Evolutionary conservation across 495 filamentous ascomycete species (phyloP).

Genomic region (Daldinia bambusicola): DNA sequence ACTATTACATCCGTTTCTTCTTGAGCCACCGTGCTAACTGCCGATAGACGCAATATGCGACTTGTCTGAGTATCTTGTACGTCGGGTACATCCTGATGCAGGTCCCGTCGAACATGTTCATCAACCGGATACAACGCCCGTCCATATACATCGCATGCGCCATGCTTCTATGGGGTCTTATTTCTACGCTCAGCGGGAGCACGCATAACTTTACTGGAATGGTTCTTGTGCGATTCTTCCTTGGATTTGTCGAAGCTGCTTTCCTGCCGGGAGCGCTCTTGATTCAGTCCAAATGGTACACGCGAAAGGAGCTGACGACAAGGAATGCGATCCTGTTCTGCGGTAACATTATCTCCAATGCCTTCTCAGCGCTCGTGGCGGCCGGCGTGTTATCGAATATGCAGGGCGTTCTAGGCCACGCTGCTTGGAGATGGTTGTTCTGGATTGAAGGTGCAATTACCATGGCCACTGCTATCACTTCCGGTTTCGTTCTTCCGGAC

Average conservation of each 20-base stretch:
- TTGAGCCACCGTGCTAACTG: conserved; percentile 9
- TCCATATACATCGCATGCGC: conserved; percentile 60
- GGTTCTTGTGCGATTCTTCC: conserved; percentile 71
- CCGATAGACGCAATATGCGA: conserved; percentile 51
- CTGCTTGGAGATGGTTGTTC: conserved; percentile 74
- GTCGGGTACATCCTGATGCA: conserved; percentile 67
- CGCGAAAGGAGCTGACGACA: conserved; percentile 59
- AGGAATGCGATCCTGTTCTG: conserved; percentile 70
- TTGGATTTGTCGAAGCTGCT: conserved; percentile 68
- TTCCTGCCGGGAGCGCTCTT: conserved; percentile 59
- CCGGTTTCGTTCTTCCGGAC: conserved; percentile 75
- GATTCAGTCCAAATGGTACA: conserved; percentile 68
- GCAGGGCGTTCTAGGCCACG: conserved; percentile 58
- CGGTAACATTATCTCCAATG: conserved; percentile 68
- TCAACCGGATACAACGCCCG: conserved; percentile 54
- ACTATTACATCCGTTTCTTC: neutral
- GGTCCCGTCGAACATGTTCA: conserved; percentile 55
- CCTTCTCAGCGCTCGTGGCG: conserved; percentile 69
- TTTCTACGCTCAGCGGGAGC: conserved; percentile 69
- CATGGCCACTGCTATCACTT: conserved; percentile 53
- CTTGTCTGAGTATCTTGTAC: conserved; percentile 56
- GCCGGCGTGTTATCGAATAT: conserved; percentile 64
- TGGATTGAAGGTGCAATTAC: conserved; percentile 74
- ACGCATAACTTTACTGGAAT: conserved; percentile 69
- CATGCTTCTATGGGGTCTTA: conserved; percentile 76